Percentiles rank a stretch among this genome's conserved stretches.
phyloP scores from a whole-genome alignment of 805 yeast genomes.

The Lachancea cidri region DNA sequence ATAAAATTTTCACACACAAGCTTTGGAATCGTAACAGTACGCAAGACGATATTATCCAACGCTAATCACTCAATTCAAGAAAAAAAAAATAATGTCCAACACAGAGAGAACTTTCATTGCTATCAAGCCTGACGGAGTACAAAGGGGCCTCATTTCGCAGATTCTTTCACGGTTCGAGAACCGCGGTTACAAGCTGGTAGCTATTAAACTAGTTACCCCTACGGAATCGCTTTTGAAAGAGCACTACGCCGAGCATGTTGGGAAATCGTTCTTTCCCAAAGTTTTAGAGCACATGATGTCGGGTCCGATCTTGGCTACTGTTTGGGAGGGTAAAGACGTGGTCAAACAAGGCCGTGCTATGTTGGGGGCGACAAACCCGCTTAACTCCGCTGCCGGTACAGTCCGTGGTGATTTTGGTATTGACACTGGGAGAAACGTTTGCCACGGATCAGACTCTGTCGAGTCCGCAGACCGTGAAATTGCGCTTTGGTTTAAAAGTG shows the following conservation, averaged over 20 bases:
- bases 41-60: too few relatives aligned
- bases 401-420: slow-evolving; percentile 99
- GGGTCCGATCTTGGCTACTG: slow-evolving; percentile 98
- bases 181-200: slow-evolving; percentile 97
- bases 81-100: slow-evolving; percentile 17
- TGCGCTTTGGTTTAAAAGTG: slow-evolving; percentile 94
- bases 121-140: slow-evolving; percentile 99
- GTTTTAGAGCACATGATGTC: slow-evolving; percentile 93
- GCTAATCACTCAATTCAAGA: too few relatives aligned
- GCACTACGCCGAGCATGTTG: slow-evolving; percentile 93
- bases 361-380: slow-evolving; percentile 99
- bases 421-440: slow-evolving; percentile 98
- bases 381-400: slow-evolving; percentile 97
- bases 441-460: slow-evolving; percentile 99
- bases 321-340: slow-evolving; percentile 99
- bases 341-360: slow-evolving; percentile 97
- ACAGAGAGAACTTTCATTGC: slow-evolving; percentile 89
- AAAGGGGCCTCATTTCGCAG: slow-evolving; percentile 91
- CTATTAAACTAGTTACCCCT: slow-evolving; percentile 86
- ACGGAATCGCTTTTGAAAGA: slow-evolving; percentile 80
- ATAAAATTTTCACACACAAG: too few relatives aligned
- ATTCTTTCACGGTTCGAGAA: slow-evolving; percentile 91
- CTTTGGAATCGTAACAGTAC: too few relatives aligned
- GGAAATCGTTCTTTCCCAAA: slow-evolving; percentile 98
- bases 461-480: slow-evolving; percentile 97